These are phyloP conservation scores for Penicillium cinerascens DNA, from an alignment of 495 filamentous ascomycete genomes.

Conservation along the genomic window DNA sequence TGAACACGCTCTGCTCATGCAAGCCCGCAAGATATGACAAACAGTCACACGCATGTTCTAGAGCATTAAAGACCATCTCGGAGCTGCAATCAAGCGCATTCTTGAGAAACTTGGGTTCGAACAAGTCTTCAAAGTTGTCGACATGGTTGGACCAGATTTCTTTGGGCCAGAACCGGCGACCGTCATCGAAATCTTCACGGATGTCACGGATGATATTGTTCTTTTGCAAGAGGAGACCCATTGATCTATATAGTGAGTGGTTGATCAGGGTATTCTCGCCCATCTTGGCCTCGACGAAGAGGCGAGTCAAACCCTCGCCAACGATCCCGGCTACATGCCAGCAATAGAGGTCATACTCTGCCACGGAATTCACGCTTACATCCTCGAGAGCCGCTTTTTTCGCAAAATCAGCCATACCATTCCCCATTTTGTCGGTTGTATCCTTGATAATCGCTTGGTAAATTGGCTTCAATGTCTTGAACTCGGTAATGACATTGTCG, in stretches of 20 bases:
- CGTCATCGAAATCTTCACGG: slow-evolving; percentile 72
- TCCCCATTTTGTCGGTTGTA: background rate
- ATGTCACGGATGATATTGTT: slow-evolving; percentile 89
- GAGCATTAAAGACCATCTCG: background rate
- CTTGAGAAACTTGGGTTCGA: slow-evolving; percentile 48
- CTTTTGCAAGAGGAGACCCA: slow-evolving; percentile 28
- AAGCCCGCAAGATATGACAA: slow-evolving; percentile 52
- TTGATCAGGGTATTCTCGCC: background rate
- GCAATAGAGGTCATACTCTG: background rate
- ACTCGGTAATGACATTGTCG: background rate
- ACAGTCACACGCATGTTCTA: slow-evolving; percentile 47
- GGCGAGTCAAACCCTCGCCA: background rate
- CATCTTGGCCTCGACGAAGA: background rate
- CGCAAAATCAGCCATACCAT: background rate
- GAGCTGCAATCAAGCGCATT: background rate
- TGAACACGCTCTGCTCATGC: slow-evolving; percentile 81
- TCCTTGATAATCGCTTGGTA: background rate
- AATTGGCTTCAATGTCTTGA: background rate
- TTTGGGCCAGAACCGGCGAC: slow-evolving; percentile 76
- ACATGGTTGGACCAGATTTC: slow-evolving; percentile 87
- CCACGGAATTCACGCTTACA: slow-evolving; percentile 43
- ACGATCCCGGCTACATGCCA: background rate
- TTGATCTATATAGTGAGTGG: background rate
- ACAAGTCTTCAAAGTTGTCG: slow-evolving; percentile 73
- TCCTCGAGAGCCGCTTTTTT: background rate